phyloP scores from a whole-genome alignment of 192 early-diverging fungal species.

The Gryganskiella cystojenkinii region DNA sequence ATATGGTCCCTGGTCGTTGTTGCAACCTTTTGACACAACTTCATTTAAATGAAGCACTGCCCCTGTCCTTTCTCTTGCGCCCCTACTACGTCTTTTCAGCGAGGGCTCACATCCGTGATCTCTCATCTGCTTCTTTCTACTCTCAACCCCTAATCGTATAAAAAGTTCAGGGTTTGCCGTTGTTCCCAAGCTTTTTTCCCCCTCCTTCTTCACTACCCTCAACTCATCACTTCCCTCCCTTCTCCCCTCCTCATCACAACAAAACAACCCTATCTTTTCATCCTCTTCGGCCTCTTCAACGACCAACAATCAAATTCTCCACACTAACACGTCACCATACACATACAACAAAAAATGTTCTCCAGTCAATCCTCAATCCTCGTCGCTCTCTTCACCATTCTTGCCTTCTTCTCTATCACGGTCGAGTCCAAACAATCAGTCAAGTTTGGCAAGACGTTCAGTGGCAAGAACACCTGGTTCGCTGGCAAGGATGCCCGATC shows the following conservation, averaged over 20 bases:
- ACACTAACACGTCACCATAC: neutral
- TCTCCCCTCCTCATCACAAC: neutral
- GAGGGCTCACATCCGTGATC: no score
- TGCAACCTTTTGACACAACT: no score
- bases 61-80: no score
- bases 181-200: no score
- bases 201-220: neutral
- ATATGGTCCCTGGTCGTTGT: no score
- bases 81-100: no score
- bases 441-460: slow-evolving; percentile 7
- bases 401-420: slow-evolving; percentile 17
- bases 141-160: no score
- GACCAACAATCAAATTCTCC: neutral
- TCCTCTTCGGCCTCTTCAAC: neutral
- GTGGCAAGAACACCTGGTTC: slow-evolving; percentile 43
- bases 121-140: no score
- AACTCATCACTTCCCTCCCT: neutral
- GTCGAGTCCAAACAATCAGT: slow-evolving; percentile 5
- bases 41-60: no score
- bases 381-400: slow-evolving; percentile 6
- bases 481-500: slow-evolving; percentile 17
- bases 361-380: slow-evolving; percentile 14
- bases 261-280: neutral
- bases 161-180: no score
- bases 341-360: slow-evolving; percentile 11